phyloP scores from a whole-genome alignment of 345 rosid species.

The Leavenworthia alabamica region DNA sequence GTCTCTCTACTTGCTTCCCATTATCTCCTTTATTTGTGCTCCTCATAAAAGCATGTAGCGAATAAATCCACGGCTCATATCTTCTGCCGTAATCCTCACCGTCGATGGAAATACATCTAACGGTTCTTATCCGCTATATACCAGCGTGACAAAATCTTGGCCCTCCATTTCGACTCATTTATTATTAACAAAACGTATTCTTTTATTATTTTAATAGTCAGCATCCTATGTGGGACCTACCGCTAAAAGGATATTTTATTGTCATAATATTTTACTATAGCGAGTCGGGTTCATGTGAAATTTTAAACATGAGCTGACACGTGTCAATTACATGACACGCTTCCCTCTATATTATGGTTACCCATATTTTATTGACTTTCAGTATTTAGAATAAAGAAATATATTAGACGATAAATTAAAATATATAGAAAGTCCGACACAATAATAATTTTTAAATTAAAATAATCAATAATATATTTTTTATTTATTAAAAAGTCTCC shows the following conservation, averaged over 20 bases:
- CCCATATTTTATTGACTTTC: constrained; percentile 32
- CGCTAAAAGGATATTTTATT: too few species aligned
- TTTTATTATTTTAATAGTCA: constrained; percentile 20
- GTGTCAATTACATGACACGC: constrained; percentile 54
- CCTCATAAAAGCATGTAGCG: constrained; percentile 52
- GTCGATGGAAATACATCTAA: constrained; percentile 39
- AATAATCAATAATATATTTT: background rate
- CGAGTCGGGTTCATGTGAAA: too few species aligned
- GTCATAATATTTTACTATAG: too few species aligned
- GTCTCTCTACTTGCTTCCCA: constrained; percentile 43
- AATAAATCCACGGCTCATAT: constrained; percentile 66
- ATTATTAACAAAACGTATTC: constrained; percentile 23
- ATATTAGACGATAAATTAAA: background rate
- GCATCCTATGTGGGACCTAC: too few species aligned
- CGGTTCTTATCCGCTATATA: constrained; percentile 25
- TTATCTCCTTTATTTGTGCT: constrained; percentile 52
- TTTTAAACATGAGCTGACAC: too few species aligned
- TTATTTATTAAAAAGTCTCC: constrained; percentile 8
- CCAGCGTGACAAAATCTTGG: constrained; percentile 59
- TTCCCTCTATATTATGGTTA: constrained; percentile 39
- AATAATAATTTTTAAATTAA: constrained; percentile 2
- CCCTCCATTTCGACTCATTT: constrained; percentile 30
- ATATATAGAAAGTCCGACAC: background rate
- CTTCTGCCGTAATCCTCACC: constrained; percentile 36
- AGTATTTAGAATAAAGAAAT: background rate